Percentiles rank a stretch among this genome's conserved stretches.
Conservation (phyloP, 2,329 filamentous ascomycete genomes). For the Herpotrichia juniperi region DNA sequence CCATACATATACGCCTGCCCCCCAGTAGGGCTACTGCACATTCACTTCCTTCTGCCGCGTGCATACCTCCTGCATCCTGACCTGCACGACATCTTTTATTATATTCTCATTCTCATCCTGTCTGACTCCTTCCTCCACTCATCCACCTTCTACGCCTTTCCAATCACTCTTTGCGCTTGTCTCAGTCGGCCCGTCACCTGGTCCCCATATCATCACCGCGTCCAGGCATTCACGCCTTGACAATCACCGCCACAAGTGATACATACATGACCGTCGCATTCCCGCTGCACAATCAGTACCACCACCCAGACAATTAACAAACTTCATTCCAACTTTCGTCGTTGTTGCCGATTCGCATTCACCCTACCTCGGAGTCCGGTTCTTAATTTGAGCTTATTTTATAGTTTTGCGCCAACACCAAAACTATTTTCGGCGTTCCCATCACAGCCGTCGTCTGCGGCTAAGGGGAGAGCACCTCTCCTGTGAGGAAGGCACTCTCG, state of each 20-base stretch:
- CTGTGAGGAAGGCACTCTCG: background rate
- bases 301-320: background rate
- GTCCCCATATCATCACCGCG: too few species aligned
- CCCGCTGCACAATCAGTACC: slow-evolving; percentile 2
- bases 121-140: slow-evolving; percentile 29
- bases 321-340: slow-evolving; percentile 2
- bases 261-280: slow-evolving; percentile 2
- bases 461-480: slow-evolving; percentile 13
- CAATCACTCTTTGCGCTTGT: slow-evolving; percentile 10
- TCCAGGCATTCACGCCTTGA: slow-evolving; percentile 24
- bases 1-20: slow-evolving; percentile 32
- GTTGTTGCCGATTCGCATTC: slow-evolving; percentile 12
- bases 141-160: too few species aligned
- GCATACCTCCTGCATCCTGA: slow-evolving; percentile 30
- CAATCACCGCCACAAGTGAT: slow-evolving; percentile 3
- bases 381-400: slow-evolving; percentile 25
- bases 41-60: slow-evolving; percentile 21
- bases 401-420: slow-evolving; percentile 16
- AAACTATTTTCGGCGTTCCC: slow-evolving; percentile 13
- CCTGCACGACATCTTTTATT: slow-evolving; percentile 31
- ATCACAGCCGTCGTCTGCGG: slow-evolving; percentile 15
- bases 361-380: slow-evolving; percentile 28
- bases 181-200: slow-evolving; percentile 13
- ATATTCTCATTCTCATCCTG: slow-evolving; percentile 22
- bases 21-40: slow-evolving; percentile 27